Evolutionary conservation across 352 stramenopile species (phyloP), one percentile per base, ranked within the genome.

Genomic region (Pythium phragmiticola): DNA sequence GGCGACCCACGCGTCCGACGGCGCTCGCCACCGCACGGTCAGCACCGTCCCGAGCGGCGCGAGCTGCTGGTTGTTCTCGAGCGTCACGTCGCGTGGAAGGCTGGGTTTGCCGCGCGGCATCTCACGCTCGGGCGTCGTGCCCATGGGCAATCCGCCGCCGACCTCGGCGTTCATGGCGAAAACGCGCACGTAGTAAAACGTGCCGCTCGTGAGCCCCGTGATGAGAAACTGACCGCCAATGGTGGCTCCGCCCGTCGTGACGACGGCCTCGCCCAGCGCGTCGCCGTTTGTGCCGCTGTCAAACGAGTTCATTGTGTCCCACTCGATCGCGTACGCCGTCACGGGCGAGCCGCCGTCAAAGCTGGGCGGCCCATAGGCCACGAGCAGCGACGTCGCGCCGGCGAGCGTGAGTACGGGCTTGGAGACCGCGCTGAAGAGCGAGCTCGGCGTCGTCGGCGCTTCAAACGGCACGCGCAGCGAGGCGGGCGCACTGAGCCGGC

Each of bases 311-410:
- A 73, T 81, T 0, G 77, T 69, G 49, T 98, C 94, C 76, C 94
- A 97, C 66, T 98, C 92, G 56, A 98, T 88, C 49, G 82, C 80
- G 71, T 97, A 98, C 4, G 82, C 76, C 6, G 87, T 97, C 21
- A 98, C 73, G 4, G 75, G 67, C 2, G 86, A 80, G 30, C 96
- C 96, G 7, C 95, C 96, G 51, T 89, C 77, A 63, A 97, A 97
- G 7, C 55, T 64, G 4, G 94, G 91, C 14, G 88, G 72, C 2
- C 78, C 78, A 61, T 91, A 98, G 4, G 78, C 72, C 6, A 98
- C 73, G 17, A 87, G 64, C 14, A 98, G 66, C 36, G 86, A 82
- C 8, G 76, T 94, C 8, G 72, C 75, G 2, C 73, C 87, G 37
- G 75, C 82, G 0, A 97, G 72, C 6, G 87, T 90, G 14, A 94